Evolutionary conservation across 2,329 filamentous ascomycete species (phyloP), one percentile per base, ranked within the genome.

Genomic region (Shiraia bambusicola): DNA sequence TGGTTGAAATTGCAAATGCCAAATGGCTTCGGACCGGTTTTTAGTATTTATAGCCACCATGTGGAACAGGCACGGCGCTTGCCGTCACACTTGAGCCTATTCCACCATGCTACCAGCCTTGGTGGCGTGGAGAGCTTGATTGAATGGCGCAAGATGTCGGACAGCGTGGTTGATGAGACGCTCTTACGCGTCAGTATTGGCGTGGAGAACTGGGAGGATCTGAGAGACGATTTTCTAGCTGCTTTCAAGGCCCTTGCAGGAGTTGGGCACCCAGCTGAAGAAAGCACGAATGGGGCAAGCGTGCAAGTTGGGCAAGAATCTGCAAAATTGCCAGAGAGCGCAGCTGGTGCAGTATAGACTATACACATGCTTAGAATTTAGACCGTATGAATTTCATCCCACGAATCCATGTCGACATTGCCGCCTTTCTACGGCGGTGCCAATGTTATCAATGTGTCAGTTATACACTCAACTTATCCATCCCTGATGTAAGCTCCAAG

Each of bases 101-200:
- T 97, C 74, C 88, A 95, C 58, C 93, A 98, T 69, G 93, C 93
- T 5, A 98, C 93, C 2, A 94, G 88, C 67, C 71, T 97, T 19
- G 93, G 93, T 2, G 92, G 93, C 4, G 89, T 97, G 8, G 93
- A 97, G 78, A 93, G 88, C 61, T 71, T 97, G 73, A 91, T 98
- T 56, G 93, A 98, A 78, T 98, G 93, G 93, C 78, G 93, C 45
- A 81, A 86, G 34, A 93, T 98, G 88, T 85, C 83, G 45, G 93
- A 98, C 74, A 59, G 70, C 3, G 75, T 67, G 1, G 83, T 94
- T 28, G 88, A 94, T 62, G 79, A 76, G 61, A 76, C 80, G 43
- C 67, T 97, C 65, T 61, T 96, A 68, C 75, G 93, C 37, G 72
- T 98, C 22, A 96, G 91, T 66, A 72, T 96, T 25, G 93, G 93